Base-by-base conservation (phyloP, 495 filamentous ascomycete species). In the Penicillium nucicola region DNA sequence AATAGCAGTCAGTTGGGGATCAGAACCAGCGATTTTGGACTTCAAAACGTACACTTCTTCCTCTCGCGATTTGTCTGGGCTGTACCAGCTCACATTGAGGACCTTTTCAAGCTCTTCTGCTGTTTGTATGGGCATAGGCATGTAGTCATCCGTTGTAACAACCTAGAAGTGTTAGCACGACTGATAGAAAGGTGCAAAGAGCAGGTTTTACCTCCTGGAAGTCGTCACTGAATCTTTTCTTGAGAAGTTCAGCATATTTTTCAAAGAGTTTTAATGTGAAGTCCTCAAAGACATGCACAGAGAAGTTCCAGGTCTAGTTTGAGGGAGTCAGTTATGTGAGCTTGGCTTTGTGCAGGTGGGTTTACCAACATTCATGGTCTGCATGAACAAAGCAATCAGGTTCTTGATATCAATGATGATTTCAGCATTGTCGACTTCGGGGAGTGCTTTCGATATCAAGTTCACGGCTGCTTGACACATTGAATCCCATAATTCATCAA, bases 401-500 rank as follows among this genome's bases (percentile, higher is more conserved):
- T 89, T 89, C 67, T 97, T 97, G 52, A 95, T 92, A 60, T 93
- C 92, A 12, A 96, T 72, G 31, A 99, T 69, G 11, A 83, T 80
- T 54, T 96, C 89, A 8, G 91, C 89, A 61, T 92, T 90, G 23
- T 84, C 84, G 33, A 97, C 83, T 20, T 85, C 82, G 28, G 78
- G 74, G 7, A 97, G 70, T 10, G 90, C 86, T 52, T 81, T 87
- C 0, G 84, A 82, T 54, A 95, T 92, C 31, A 96, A 73, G 18
- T 73, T 78, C 46, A 96, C 88, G 5, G 90, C 86, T 18, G 82
- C 83, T 59, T 95, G 88, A 59, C 92, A 97, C 90, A 97, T 92
- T 0, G 92, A 96, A 62, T 97, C 92, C 93, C 93, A 99, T 5
- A 99, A 78, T 64, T 96, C 92, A 60, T 97, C 92, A 42, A 96